Conservation (phyloP, 2,329 filamentous ascomycete genomes). For the Aspergillus ustus region DNA sequence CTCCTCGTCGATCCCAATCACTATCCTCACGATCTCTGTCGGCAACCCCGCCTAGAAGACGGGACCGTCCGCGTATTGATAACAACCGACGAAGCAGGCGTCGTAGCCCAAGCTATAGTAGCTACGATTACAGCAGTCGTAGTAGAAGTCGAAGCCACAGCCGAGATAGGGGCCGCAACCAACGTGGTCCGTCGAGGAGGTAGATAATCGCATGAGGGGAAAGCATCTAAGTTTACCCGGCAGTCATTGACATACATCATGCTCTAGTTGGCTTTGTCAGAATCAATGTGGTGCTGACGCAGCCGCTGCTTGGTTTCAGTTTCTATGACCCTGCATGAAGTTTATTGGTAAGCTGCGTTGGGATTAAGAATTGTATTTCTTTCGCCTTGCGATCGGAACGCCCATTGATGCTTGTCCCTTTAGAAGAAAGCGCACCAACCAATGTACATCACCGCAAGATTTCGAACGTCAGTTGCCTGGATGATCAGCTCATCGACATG, state of each 20-base stretch:
- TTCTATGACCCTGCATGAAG: too few relatives aligned
- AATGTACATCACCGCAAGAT: conserved; percentile 93
- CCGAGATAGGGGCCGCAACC: conserved; percentile 51
- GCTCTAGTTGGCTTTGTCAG: background rate
- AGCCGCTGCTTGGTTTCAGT: too few relatives aligned
- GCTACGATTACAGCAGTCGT: conserved; percentile 64
- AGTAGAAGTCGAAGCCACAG: conserved; percentile 52
- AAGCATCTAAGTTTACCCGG: background rate
- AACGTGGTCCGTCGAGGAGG: conserved; percentile 35
- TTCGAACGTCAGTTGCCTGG: conserved; percentile 78
- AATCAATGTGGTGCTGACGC: too few relatives aligned
- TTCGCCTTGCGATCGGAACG: background rate
- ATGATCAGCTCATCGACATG: conserved; percentile 96
- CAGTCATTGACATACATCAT: background rate
- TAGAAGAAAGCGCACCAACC: conserved; percentile 80
- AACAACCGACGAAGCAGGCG: conserved; percentile 50
- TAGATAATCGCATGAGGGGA: background rate
- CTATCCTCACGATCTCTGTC: conserved; percentile 46
- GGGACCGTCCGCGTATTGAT: conserved; percentile 38
- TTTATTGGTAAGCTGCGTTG: background rate
- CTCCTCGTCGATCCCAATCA: conserved; percentile 43
- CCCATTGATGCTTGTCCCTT: conserved; percentile 6
- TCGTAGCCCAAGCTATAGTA: conserved; percentile 66
- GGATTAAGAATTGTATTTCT: background rate
- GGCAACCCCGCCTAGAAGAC: conserved; percentile 46